phyloP scores from a whole-genome alignment of 306 rosid genomes.

The Dalbergia cochinchinensis region DNA sequence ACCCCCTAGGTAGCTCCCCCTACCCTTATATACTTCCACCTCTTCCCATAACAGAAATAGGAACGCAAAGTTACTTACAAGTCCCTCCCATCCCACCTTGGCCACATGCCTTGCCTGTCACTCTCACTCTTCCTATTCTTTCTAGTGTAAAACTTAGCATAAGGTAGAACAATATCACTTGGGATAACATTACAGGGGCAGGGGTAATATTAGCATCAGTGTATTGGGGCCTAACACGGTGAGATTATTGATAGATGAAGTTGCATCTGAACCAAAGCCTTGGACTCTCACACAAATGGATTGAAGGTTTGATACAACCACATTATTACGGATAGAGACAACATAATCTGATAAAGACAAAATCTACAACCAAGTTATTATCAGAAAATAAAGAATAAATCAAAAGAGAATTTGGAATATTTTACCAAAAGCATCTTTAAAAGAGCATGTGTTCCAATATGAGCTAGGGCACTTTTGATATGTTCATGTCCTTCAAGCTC shows the following conservation, averaged over 20 bases:
- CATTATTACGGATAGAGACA: neutral
- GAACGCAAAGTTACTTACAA: too few species aligned
- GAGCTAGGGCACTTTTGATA: constrained; percentile 75
- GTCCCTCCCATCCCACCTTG: too few species aligned
- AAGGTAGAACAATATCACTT: too few species aligned
- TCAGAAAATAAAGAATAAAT: neutral
- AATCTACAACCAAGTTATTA: neutral
- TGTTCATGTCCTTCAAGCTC: constrained; percentile 68
- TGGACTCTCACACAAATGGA: neutral
- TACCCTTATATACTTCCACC: too few species aligned
- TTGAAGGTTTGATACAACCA: neutral
- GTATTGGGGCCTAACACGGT: too few species aligned
- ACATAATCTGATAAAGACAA: constrained; percentile 20
- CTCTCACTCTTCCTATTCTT: too few species aligned
- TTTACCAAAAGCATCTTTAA: constrained; percentile 86
- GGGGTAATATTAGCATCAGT: too few species aligned
- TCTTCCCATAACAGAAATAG: too few species aligned
- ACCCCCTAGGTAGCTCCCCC: too few species aligned
- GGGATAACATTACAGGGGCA: too few species aligned
- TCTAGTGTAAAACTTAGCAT: too few species aligned
- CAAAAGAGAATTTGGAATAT: constrained; percentile 13
- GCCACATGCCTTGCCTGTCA: too few species aligned
- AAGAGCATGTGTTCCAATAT: constrained; percentile 81
- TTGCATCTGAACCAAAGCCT: neutral
- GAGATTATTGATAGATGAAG: constrained; percentile 10